Percentiles rank a stretch among this genome's conserved stretches.
These are phyloP conservation scores for Rhamnella rubrinervis DNA, from an alignment of 331 rosid genomes.

Conservation along the genomic window DNA sequence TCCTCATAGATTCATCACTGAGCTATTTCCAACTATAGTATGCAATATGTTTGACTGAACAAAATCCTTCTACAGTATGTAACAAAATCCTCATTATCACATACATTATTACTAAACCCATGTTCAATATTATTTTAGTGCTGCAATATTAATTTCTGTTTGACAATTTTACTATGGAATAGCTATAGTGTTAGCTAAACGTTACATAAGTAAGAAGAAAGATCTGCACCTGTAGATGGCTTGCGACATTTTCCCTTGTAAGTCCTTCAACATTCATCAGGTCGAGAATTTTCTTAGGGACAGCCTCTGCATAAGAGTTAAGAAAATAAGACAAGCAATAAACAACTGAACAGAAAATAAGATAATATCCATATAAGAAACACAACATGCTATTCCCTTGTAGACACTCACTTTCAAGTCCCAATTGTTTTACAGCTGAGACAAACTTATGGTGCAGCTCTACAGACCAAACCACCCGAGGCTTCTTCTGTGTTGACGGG, in stretches of 20 bases:
- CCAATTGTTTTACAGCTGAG: slow-evolving; percentile 72
- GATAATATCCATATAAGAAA: background rate
- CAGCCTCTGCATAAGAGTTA: slow-evolving; percentile 67
- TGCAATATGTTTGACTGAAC: background rate
- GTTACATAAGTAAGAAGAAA: slow-evolving; percentile 7
- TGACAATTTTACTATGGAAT: background rate
- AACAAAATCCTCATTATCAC: background rate
- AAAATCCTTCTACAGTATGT: too few species aligned
- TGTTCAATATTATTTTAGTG: background rate
- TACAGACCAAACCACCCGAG: slow-evolving; percentile 76
- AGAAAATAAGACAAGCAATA: background rate
- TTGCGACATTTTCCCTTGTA: slow-evolving; percentile 92
- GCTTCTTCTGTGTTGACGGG: slow-evolving; percentile 64
- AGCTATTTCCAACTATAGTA: background rate
- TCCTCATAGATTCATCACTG: background rate
- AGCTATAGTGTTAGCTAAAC: background rate
- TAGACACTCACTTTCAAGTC: slow-evolving; percentile 68
- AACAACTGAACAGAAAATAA: slow-evolving; percentile 13
- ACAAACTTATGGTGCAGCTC: slow-evolving; percentile 86
- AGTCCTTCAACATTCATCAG: slow-evolving; percentile 85
- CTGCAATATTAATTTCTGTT: background rate
- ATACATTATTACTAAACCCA: background rate
- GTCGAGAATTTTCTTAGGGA: slow-evolving; percentile 94
- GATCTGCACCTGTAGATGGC: slow-evolving; percentile 80
- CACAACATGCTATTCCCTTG: background rate